These are phyloP conservation scores for Phytopythium chamaehyphon DNA, from an alignment of 352 stramenopile genomes.

Conservation along the genomic window DNA sequence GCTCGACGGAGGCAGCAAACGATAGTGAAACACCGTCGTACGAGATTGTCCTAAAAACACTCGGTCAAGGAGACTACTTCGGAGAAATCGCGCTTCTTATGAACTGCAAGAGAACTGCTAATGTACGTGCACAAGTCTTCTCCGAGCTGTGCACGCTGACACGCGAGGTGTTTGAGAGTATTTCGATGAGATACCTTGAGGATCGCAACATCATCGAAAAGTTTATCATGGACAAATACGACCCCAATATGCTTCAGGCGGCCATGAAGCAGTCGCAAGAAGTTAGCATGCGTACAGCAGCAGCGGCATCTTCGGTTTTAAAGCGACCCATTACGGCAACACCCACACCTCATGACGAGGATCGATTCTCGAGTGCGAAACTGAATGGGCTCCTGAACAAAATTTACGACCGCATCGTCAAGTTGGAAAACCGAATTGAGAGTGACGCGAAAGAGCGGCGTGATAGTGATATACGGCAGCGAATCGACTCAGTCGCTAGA, in stretches of 20 bases:
- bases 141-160: slow-evolving; percentile 75
- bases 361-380: slow-evolving; percentile 9
- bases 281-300: slow-evolving; percentile 39
- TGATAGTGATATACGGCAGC: slow-evolving; percentile 43
- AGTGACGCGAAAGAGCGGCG: slow-evolving; percentile 40
- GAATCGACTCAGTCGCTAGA: slow-evolving; percentile 8
- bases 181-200: slow-evolving; percentile 70
- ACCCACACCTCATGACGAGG: background rate
- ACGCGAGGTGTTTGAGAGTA: slow-evolving; percentile 70
- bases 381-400: slow-evolving; percentile 30
- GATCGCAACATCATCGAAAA: slow-evolving; percentile 79
- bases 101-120: slow-evolving; percentile 82
- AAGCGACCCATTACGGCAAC: background rate
- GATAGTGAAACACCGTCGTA: slow-evolving; percentile 17
- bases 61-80: slow-evolving; percentile 80
- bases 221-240: slow-evolving; percentile 86
- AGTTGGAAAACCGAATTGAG: slow-evolving; percentile 44
- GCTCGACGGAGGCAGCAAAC: background rate
- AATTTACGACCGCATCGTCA: slow-evolving; percentile 48
- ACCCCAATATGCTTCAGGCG: slow-evolving; percentile 64
- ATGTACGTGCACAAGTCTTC: slow-evolving; percentile 67
- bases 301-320: slow-evolving; percentile 1
- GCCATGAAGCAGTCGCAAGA: slow-evolving; percentile 76
- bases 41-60: slow-evolving; percentile 60
- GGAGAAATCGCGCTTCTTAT: slow-evolving; percentile 78